Percentiles rank a stretch among this genome's conserved stretches.
Conservation (phyloP, 2,329 filamentous ascomycete genomes). For the Botrytis elliptica region DNA sequence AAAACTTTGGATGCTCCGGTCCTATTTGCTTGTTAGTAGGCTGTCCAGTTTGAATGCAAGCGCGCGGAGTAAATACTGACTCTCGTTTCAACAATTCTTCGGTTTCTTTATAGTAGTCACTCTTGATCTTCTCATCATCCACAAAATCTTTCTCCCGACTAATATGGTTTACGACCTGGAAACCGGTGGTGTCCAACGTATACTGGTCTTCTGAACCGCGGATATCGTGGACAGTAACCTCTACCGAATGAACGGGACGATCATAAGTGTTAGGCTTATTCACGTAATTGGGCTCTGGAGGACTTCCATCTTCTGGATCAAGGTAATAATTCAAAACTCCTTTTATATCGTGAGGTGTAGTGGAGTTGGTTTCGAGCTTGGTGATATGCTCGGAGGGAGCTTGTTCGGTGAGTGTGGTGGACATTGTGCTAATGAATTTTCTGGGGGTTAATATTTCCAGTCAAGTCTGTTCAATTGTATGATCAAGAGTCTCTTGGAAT, state of each 20-base stretch:
- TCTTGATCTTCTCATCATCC: constrained; percentile 41
- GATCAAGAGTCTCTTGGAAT: not conserved
- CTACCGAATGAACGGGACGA: not conserved
- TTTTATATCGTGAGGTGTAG: constrained; percentile 23
- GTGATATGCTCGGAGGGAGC: not conserved
- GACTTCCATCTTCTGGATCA: constrained; percentile 28
- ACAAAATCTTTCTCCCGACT: constrained; percentile 40
- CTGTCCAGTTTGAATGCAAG: not conserved
- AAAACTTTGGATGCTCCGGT: constrained; percentile 56
- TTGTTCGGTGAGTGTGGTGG: constrained; percentile 19
- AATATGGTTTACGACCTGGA: constrained; percentile 41
- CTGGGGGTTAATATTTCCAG: not conserved
- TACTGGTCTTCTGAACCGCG: constrained; percentile 45
- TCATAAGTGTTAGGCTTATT: constrained; percentile 16
- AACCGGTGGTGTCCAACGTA: constrained; percentile 44
- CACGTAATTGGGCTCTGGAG: constrained; percentile 25
- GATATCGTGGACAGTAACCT: constrained; percentile 43
- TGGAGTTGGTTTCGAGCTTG: not conserved
- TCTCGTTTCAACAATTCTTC: constrained; percentile 41
- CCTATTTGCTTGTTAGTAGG: constrained; percentile 39
- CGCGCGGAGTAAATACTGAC: constrained; percentile 23
- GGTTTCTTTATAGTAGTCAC: constrained; percentile 40
- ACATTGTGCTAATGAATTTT: constrained; percentile 1
- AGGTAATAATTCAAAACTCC: constrained; percentile 28
- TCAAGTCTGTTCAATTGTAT: not conserved